Evolutionary conservation across 2,329 filamentous ascomycete genomes (phyloP).

Genomic region (Pseudopithomyces chartarum): DNA sequence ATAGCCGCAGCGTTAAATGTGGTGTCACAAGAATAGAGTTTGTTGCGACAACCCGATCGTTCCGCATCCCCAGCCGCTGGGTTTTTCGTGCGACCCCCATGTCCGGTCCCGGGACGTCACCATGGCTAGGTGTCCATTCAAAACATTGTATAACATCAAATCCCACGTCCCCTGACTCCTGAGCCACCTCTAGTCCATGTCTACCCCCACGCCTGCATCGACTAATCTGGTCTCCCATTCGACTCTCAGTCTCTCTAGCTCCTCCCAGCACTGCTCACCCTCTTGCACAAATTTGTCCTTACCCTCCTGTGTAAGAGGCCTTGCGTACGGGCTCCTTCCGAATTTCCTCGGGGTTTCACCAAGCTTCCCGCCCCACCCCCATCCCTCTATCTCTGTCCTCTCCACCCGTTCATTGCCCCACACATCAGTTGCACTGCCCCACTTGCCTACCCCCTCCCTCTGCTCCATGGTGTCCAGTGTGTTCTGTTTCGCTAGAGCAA

Average conservation of each 20-base stretch:
- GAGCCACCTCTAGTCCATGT: constrained; percentile 23
- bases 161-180: background rate
- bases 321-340: constrained; percentile 63
- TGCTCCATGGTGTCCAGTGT: constrained; percentile 62
- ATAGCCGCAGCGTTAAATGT: background rate
- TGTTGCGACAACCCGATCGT: background rate
- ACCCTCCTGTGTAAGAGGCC: constrained; percentile 65
- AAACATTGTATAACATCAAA: background rate
- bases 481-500: constrained; percentile 70
- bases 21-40: background rate
- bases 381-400: constrained; percentile 83
- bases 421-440: constrained; percentile 75
- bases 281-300: constrained; percentile 65
- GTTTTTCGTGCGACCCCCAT: background rate
- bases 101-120: background rate
- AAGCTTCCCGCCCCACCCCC: constrained; percentile 69
- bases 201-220: constrained; percentile 43
- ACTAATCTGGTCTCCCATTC: constrained; percentile 62
- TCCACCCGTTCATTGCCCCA: constrained; percentile 66
- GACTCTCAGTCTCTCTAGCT: constrained; percentile 72
- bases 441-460: constrained; percentile 69
- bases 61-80: background rate
- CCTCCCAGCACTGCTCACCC: constrained; percentile 67
- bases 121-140: background rate
- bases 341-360: constrained; percentile 55